Evolutionary conservation across 495 filamentous ascomycete species (phyloP), one percentile per base, ranked within the genome.

Genomic region (Tuber indicum): DNA sequence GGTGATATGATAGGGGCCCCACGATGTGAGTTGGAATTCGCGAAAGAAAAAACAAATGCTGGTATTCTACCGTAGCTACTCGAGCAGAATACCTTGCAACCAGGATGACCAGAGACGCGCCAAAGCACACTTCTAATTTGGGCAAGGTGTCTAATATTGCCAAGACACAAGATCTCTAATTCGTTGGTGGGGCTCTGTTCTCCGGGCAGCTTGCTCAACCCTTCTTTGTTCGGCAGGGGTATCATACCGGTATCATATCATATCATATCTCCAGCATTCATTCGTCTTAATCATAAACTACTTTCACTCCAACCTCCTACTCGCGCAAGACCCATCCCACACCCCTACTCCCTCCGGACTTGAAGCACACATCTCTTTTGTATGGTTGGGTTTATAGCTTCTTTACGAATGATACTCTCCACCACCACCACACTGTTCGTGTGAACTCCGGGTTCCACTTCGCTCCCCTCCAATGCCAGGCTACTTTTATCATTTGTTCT

Each of bases 401-500:
- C 26, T 66, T 32, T 9, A 66, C 58, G 14, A 66, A 66, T 66
- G 58, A 66, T 8, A 36, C 58, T 36, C 58, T 36, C 58, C 10
- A 62, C n/a, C 26, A 14, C 52, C n/a, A 62, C 16, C 52, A 62
- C 17, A 52, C 16, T 14, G 21, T 52, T n/a, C 70, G 72, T 71
- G n/a, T 39, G 43, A 43, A 72, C 47, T 42, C 36, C 10, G 39
- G 72, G 16, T 36, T 41, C 49, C 32, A 46, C 46, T 17, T 62
- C 10, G n/a, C n/a, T 62, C 41, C 52, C 44, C 36, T 75, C 47
- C 76, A 84, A 84, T 92, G 94, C 92, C 92, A 86, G 90, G 92
- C 47, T 97, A 96, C 85, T 94, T 94, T 85, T 99, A 94, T 81
- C 95, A 98, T 82, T 84, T 99, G 44, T 90, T 91, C 81, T 89